These are phyloP conservation scores for Pulveroboletus sp. DNA, from an alignment of 768 basidiomycete genomes.

Conservation along the genomic window DNA sequence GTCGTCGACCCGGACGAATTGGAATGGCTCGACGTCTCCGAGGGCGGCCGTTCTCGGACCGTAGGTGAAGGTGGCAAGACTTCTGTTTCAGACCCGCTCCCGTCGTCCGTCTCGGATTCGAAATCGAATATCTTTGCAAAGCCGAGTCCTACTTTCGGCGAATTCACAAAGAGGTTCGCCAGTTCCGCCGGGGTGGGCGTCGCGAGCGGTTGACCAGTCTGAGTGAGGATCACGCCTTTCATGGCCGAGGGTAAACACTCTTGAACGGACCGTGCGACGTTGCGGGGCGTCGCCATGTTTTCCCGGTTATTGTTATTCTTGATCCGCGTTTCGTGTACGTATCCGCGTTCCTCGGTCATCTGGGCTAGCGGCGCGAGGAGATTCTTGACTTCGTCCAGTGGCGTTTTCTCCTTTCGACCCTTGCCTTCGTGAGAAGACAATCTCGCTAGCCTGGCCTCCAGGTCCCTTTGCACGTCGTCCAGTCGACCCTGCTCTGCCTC, in stretches of 20 bases:
- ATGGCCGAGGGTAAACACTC: conserved; percentile 49
- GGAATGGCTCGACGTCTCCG: conserved; percentile 25
- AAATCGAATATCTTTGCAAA: conserved; percentile 80
- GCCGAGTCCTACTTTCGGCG: conserved; percentile 67
- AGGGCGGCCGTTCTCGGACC: conserved; percentile 39
- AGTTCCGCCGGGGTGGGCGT: conserved; percentile 71
- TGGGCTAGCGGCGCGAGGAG: conserved; percentile 50
- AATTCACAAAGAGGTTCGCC: conserved; percentile 60
- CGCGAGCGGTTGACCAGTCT: conserved; percentile 68
- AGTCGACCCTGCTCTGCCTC: conserved; percentile 48
- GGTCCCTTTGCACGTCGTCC: conserved; percentile 41
- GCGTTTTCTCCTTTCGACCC: conserved; percentile 51
- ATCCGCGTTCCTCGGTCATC: conserved; percentile 31
- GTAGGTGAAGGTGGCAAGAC: conserved; percentile 44
- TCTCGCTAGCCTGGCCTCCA: conserved; percentile 49
- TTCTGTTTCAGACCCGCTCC: conserved; percentile 29
- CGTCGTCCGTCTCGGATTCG: conserved; percentile 30
- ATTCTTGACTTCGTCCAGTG: conserved; percentile 76
- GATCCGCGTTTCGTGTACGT: conserved; percentile 16
- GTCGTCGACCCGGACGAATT: conserved; percentile 28
- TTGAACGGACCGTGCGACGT: conserved; percentile 20
- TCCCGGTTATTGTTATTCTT: conserved; percentile 20
- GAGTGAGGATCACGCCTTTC: conserved; percentile 76
- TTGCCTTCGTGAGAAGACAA: conserved; percentile 36
- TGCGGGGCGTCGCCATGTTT: conserved; percentile 50